phyloP scores from a whole-genome alignment of 1,139 yeast genomes.

The Yamadazyma membranifaciens region DNA sequence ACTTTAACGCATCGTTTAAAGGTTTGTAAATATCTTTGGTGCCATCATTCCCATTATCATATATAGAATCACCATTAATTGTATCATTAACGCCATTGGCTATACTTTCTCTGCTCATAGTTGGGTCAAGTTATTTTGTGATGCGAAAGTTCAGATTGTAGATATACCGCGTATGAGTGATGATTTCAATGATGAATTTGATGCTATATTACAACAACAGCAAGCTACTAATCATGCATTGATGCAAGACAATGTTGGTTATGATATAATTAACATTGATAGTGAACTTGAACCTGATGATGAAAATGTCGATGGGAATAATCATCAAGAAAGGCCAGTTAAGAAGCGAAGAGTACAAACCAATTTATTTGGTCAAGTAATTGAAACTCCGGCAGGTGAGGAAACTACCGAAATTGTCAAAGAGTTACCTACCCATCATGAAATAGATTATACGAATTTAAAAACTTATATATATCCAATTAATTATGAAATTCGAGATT shows the following conservation, averaged over 20 bases:
- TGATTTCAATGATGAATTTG: conserved; percentile 17
- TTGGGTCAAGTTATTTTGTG: neutral
- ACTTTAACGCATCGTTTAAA: conserved; percentile 19
- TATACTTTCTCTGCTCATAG: no score
- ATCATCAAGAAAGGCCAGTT: neutral
- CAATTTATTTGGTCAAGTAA: conserved; percentile 5
- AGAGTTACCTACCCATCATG: conserved; percentile 50
- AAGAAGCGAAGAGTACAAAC: conserved; percentile 6
- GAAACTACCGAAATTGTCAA: conserved; percentile 3
- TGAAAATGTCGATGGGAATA: neutral
- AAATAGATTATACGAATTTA: conserved; percentile 39
- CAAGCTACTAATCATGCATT: conserved; percentile 1
- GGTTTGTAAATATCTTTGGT: conserved; percentile 9
- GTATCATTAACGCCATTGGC: no score
- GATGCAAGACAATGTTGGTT: neutral
- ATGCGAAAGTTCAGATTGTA: conserved; percentile 2
- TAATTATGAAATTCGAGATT: conserved; percentile 79
- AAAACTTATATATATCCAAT: conserved; percentile 75
- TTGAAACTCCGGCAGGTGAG: conserved; percentile 6
- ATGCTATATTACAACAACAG: conserved; percentile 7
- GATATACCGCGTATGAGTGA: conserved; percentile 12
- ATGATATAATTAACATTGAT: neutral
- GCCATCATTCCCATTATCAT: no score
- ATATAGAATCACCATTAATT: no score
- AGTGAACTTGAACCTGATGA: neutral